Evolutionary conservation across 768 basidiomycete genomes (phyloP).

Genomic region (Hortiboletus flavorubellus): DNA sequence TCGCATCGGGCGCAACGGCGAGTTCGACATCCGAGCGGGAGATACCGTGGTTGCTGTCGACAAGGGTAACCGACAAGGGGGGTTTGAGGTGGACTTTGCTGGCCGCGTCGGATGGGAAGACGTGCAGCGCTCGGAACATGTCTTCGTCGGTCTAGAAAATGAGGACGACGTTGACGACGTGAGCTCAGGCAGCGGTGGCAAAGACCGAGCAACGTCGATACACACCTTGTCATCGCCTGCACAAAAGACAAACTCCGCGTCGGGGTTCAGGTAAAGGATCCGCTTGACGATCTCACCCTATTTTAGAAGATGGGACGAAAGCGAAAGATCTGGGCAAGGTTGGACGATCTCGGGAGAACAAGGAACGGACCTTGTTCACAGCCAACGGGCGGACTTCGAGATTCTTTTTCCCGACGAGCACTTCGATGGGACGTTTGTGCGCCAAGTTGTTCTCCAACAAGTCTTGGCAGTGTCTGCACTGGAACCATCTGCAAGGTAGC

Average conservation of each 20-base stretch:
- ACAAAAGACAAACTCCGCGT: constrained; percentile 94
- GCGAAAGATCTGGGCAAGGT: not conserved
- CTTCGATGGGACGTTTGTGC: constrained; percentile 93
- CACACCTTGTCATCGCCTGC: constrained; percentile 95
- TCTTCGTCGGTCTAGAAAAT: constrained; percentile 81
- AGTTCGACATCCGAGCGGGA: constrained; percentile 53
- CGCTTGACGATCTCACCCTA: constrained; percentile 95
- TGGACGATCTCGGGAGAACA: not conserved
- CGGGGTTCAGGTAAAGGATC: constrained; percentile 88
- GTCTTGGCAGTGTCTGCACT: constrained; percentile 96
- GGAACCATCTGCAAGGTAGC: constrained; percentile 59
- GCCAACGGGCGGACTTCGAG: constrained; percentile 94
- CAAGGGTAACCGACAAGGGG: constrained; percentile 49
- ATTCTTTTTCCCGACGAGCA: constrained; percentile 97
- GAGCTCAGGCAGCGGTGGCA: not conserved
- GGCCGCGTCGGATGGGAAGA: constrained; percentile 44
- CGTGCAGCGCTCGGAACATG: constrained; percentile 90
- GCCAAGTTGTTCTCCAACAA: constrained; percentile 92
- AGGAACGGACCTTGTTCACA: constrained; percentile 72
- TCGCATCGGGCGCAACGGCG: constrained; percentile 57
- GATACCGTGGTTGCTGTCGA: constrained; percentile 16
- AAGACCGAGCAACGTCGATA: not conserved
- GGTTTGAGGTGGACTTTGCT: constrained; percentile 49
- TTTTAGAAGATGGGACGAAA: not conserved
- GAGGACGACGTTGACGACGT: not conserved